Conservation (phyloP, 805 yeast genomes). For the Saturnispora gosingensis region DNA sequence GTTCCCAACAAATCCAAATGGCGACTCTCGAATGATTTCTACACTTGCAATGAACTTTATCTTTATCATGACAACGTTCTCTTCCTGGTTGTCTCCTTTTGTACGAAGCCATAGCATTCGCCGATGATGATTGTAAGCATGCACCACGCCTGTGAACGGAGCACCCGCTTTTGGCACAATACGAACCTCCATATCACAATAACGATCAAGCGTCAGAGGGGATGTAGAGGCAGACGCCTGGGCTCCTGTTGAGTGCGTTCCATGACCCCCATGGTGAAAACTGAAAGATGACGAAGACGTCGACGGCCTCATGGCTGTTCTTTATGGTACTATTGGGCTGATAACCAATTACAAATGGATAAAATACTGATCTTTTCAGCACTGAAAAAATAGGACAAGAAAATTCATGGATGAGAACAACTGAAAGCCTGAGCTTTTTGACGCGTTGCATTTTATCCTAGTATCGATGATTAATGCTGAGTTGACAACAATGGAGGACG, state of each 20-base stretch:
- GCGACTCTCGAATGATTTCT: constrained; percentile 1
- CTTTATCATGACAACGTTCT: neutral
- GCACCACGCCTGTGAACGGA: neutral
- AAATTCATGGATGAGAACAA: neutral
- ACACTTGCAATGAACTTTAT: neutral
- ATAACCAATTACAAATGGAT: neutral
- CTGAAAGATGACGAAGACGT: neutral
- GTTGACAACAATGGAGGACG: constrained; percentile 13
- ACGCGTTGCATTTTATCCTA: neutral
- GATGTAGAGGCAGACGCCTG: neutral
- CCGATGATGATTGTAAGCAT: constrained; percentile 5
- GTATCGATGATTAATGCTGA: neutral
- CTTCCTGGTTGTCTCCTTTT: neutral
- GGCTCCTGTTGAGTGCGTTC: neutral
- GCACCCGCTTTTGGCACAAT: constrained; percentile 1
- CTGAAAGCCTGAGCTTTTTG: neutral
- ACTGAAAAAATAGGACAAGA: neutral
- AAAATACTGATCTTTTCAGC: neutral
- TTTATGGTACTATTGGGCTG: neutral
- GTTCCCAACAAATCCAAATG: neutral
- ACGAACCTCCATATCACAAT: constrained; percentile 1
- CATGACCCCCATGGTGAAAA: neutral
- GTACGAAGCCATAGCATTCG: constrained; percentile 1
- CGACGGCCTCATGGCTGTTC: constrained; percentile 1
- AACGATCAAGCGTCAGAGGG: constrained; percentile 1